Base-by-base conservation (phyloP, 2,329 filamentous ascomycete genomes). In the Colletotrichum trifolii region DNA sequence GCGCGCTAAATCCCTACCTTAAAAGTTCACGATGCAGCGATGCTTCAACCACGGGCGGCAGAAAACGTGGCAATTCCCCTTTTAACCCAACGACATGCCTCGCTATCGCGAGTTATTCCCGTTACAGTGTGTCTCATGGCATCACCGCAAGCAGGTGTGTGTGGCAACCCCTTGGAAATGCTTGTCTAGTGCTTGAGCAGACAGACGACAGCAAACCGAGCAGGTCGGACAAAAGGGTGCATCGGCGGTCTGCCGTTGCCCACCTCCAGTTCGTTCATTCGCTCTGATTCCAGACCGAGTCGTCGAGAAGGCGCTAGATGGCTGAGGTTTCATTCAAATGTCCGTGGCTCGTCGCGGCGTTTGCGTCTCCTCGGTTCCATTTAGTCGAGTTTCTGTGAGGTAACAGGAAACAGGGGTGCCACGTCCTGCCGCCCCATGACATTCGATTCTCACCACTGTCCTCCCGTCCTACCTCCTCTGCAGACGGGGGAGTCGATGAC, bases 361-460 rank as follows among this genome's bases (percentile, higher is more conserved):
- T 49, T 65, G 17, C 46, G 40, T 57, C 52, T 63, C 40, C 58
- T 65, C 59, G 58, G 59, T 38, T 53, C n/a, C 45, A 45, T 52
- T 42, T 42, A 50, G 40, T 54, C 60, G 54, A 69, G 33, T 72
- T 74, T 72, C 56, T 66, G 63, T 74, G 71, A 72, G 71, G 72
- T 73, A 74, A 74, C 69, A 34, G 49, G 10, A 63, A 68, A 42
- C 52, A 46, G 36, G 66, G 48, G 40, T 67, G 15, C 38, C 35
- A 38, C 35, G 59, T 25, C 17, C 43, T 43, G 53, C 40, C 42
- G 38, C 43, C 50, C 54, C 36, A 25, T 25, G 25, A 25, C 1
- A 25, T 25, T 25, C 15, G 8, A 17, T 42, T 50, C 34, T n/a
- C 13, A 47, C 5, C 34, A 15, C 8, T 39, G n/a, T 54, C n/a